These are phyloP conservation scores for Amaranthus cruentus DNA, from an alignment of 148 eudicot species.

Conservation along the genomic window DNA sequence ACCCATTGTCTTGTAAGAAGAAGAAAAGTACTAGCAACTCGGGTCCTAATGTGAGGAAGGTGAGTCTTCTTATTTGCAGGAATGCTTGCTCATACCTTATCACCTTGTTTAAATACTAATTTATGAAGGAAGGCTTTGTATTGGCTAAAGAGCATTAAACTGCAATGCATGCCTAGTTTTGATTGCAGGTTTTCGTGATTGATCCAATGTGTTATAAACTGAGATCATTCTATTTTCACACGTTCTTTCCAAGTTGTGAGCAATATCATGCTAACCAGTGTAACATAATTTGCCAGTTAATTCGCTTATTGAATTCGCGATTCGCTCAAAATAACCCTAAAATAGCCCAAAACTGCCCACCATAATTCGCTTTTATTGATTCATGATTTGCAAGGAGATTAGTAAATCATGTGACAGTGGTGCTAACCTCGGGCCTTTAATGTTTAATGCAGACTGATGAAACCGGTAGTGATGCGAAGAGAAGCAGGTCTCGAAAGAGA, in stretches of 20 bases:
- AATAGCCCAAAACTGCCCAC: too few species aligned
- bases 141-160: background rate
- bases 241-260: too few species aligned
- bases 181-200: background rate
- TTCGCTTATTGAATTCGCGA: too few species aligned
- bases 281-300: too few species aligned
- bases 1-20: constrained; percentile 84
- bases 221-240: background rate
- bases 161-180: background rate
- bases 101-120: background rate
- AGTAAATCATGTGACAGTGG: too few species aligned
- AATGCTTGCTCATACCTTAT: background rate
- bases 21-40: constrained; percentile 44
- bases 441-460: constrained; percentile 34
- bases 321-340: too few species aligned
- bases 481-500: constrained; percentile 52
- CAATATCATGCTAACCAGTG: too few species aligned
- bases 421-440: background rate
- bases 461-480: constrained; percentile 24
- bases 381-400: too few species aligned
- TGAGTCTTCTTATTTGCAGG: constrained; percentile 17
- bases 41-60: constrained; percentile 33
- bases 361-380: too few species aligned
- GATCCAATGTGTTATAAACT: background rate
- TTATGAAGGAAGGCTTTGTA: background rate